Base-by-base conservation (phyloP, 345 rosid genomes). In the Pugionium cornutum region DNA sequence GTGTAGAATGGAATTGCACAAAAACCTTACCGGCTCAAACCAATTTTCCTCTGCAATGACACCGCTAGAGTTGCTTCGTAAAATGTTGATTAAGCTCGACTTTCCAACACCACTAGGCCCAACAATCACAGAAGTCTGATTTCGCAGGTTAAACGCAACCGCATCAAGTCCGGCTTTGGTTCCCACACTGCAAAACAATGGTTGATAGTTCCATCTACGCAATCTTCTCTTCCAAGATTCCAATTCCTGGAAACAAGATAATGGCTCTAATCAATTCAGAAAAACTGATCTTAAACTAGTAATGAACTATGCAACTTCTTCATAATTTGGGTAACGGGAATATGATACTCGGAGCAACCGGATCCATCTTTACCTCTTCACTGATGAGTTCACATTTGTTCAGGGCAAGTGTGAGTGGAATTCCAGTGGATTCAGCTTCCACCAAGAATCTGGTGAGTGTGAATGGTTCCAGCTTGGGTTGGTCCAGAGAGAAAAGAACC, bases 101-200 rank as follows among this genome's bases (percentile, higher is more conserved):
- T 92, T 92, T 45, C 98, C 97, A 18, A 89, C 98, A 73, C 98
- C 98, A 77, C 98, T 92, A n/a, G 98, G 98, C 37, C 98, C 97
- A 33, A 92, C 96, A 53, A 89, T 77, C 46, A 92, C 98, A n/a
- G 88, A 84, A 7, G 89, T 92, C 72, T 86, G 96, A 79, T 86
- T 80, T 70, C 82, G 79, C 81, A 92, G 46, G 39, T 64, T 58
- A 36, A 68, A 82, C 3, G 89, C 83, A 35, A 92, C 82, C 0
- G 80, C 65, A 45, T 85, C 89, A 58, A 92, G 89, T 43, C 94
- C 96, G 1, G 48, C 56, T 63, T 76, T 78, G 6, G 94, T 75
- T 25, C 89, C 87, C 50, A 88, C 90, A 36, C 97, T 92, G 69
- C 97, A 89, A 71, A 92, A 85, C 4, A 83, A 28, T 0, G 98